phyloP scores from a whole-genome alignment of 192 early-diverging fungal genomes.

The Phycomyces blakesleeanus region DNA sequence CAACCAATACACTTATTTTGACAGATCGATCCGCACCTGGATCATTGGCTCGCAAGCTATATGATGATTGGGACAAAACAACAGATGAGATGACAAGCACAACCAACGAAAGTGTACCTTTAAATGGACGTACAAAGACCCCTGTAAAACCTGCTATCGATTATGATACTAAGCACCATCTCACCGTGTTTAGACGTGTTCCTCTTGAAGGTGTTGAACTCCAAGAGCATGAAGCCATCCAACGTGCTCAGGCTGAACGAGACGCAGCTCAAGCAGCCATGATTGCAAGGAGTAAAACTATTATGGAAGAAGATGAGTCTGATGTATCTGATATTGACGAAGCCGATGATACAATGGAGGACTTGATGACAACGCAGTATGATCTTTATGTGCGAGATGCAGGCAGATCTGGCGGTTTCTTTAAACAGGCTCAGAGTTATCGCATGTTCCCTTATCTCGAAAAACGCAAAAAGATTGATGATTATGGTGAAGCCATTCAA shows the following conservation, averaged over 20 bases:
- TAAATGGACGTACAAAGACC: constrained; percentile 21
- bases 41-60: constrained; percentile 64
- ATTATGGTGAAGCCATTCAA: constrained; percentile 59
- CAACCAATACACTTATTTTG: constrained; percentile 67
- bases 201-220: constrained; percentile 87
- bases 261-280: constrained; percentile 72
- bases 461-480: constrained; percentile 79
- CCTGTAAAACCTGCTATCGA: constrained; percentile 31
- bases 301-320: constrained; percentile 79
- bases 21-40: constrained; percentile 73
- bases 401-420: constrained; percentile 64
- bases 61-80: constrained; percentile 56
- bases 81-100: constrained; percentile 37
- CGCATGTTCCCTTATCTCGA: constrained; percentile 89
- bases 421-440: constrained; percentile 76
- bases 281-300: constrained; percentile 55
- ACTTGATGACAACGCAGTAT: constrained; percentile 49
- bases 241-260: constrained; percentile 62
- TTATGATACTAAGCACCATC: constrained; percentile 21
- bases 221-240: constrained; percentile 57
- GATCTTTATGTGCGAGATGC: constrained; percentile 87
- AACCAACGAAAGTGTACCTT: constrained; percentile 7
- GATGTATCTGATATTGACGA: constrained; percentile 52
- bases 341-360: constrained; percentile 52
- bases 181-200: constrained; percentile 57